Percentiles rank a stretch among this genome's conserved stretches.
These are phyloP conservation scores for Rhododendron vialii DNA, from an alignment of 148 eudicot genomes.

Conservation along the genomic window DNA sequence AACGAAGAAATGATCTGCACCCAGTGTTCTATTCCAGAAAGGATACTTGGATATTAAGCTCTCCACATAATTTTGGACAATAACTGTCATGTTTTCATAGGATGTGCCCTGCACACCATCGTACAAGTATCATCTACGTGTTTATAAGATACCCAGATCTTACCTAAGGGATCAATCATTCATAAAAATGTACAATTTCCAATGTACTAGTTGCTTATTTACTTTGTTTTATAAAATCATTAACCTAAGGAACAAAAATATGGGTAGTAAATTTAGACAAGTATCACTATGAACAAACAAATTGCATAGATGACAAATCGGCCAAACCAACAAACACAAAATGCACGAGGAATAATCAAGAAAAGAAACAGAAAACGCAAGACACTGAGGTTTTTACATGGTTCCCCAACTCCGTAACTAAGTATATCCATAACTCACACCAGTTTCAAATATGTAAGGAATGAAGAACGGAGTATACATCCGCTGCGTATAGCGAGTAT, in stretches of 20 bases:
- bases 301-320: too few species aligned
- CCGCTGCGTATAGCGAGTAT: background rate
- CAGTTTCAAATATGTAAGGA: too few species aligned
- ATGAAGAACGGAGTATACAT: too few species aligned
- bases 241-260: background rate
- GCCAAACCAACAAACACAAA: background rate
- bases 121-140: background rate
- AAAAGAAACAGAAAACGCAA: too few species aligned
- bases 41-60: conserved; percentile 79
- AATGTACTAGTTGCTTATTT: too few species aligned
- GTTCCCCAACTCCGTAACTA: too few species aligned
- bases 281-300: background rate
- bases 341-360: background rate
- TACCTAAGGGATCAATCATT: conserved; percentile 17
- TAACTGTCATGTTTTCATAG: conserved; percentile 85
- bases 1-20: conserved; percentile 94
- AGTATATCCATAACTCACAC: too few species aligned
- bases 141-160: background rate
- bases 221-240: background rate
- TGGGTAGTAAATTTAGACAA: background rate
- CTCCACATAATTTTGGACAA: conserved; percentile 78
- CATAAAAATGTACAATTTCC: background rate
- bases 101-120: conserved; percentile 76
- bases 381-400: too few species aligned
- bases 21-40: conserved; percentile 92